phyloP scores from a whole-genome alignment of 2,329 filamentous ascomycete genomes.

The Ceratocystis destructans region DNA sequence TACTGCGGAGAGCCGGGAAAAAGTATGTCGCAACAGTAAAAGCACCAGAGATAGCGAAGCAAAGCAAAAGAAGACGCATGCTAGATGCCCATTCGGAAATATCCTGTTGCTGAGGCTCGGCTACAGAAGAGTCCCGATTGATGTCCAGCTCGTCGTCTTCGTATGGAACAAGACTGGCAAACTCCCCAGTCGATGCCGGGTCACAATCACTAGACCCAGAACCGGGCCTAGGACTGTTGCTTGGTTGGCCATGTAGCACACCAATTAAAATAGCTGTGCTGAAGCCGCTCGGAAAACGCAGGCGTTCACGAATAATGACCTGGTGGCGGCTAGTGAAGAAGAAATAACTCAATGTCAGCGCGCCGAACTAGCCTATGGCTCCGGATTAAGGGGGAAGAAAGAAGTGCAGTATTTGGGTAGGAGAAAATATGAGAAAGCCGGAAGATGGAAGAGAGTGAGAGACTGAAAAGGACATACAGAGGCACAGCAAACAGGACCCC shows the following conservation, averaged over 20 bases:
- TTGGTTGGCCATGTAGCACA: slow-evolving; percentile 59
- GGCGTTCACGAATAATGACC: slow-evolving; percentile 80
- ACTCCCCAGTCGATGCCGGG: slow-evolving; percentile 24
- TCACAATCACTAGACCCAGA: slow-evolving; percentile 4
- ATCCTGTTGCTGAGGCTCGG: slow-evolving; percentile 26
- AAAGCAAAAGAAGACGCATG: slow-evolving; percentile 41
- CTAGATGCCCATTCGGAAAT: slow-evolving; percentile 32
- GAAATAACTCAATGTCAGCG: neutral
- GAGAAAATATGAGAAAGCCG: too few relatives aligned
- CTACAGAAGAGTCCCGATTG: slow-evolving; percentile 21
- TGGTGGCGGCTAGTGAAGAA: slow-evolving; percentile 48
- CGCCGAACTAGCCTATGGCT: neutral
- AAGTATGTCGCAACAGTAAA: slow-evolving; percentile 84
- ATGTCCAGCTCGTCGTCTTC: slow-evolving; percentile 23
- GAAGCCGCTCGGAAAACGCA: slow-evolving; percentile 91
- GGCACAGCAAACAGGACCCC: slow-evolving; percentile 95
- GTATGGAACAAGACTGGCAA: slow-evolving; percentile 31
- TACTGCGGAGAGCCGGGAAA: slow-evolving; percentile 64
- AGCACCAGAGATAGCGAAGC: slow-evolving; percentile 45
- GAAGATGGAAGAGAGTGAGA: slow-evolving; percentile 7
- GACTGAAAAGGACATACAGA: slow-evolving; percentile 35
- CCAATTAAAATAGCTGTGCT: slow-evolving; percentile 89
- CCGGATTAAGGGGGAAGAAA: neutral
- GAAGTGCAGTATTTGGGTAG: too few relatives aligned
- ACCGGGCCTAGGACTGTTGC: slow-evolving; percentile 15